A percentile compares a stretch with the other conserved stretches of the same genome.
phyloP scores from a whole-genome alignment of 2,329 filamentous ascomycete species.

The Ophiostoma tasmaniense region DNA sequence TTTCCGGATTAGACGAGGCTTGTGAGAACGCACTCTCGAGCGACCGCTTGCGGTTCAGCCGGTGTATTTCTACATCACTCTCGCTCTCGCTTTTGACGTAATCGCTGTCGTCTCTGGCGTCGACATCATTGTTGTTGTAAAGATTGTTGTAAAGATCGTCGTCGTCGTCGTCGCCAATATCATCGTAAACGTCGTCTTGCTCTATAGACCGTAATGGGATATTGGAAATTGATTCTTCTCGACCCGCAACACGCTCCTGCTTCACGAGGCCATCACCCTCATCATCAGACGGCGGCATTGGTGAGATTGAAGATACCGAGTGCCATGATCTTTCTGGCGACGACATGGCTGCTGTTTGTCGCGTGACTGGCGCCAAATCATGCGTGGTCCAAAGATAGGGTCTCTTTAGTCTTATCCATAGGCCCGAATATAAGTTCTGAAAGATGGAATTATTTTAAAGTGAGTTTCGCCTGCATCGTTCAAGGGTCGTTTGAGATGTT shows the following conservation, averaged over 20 bases:
- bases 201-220: conserved; percentile 1
- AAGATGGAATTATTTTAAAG: background rate
- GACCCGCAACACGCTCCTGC: background rate
- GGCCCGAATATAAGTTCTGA: background rate
- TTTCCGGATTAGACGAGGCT: background rate
- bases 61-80: background rate
- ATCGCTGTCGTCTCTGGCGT: background rate
- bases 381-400: background rate
- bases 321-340: conserved; percentile 4
- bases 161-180: background rate
- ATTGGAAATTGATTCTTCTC: background rate
- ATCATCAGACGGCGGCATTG: background rate
- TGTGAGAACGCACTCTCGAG: background rate
- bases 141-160: background rate
- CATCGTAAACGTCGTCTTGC: background rate
- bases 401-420: background rate
- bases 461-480: background rate
- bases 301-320: background rate
- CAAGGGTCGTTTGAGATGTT: background rate
- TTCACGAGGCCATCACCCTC: background rate
- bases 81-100: background rate
- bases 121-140: background rate
- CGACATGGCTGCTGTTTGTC: conserved; percentile 6
- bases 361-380: background rate
- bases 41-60: conserved; percentile 5